Evolutionary conservation across 441 rosid genomes (phyloP).

Genomic region (Eruca vesicaria): DNA sequence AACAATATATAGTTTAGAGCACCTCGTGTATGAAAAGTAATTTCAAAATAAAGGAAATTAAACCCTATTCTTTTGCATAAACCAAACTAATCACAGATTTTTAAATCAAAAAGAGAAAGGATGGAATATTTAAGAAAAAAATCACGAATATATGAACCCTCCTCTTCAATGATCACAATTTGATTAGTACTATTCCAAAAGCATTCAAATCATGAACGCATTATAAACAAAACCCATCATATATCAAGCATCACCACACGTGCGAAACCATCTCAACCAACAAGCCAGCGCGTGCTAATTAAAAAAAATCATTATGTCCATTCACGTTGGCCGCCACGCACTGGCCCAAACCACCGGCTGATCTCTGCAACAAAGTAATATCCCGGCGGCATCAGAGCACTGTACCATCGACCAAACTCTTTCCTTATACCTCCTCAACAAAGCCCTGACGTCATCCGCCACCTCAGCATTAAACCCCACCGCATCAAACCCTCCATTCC

Average conservation of each 20-base stretch:
- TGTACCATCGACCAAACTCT: conserved; percentile 80
- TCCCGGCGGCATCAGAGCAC: conserved; percentile 66
- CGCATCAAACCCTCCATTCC: conserved; percentile 47
- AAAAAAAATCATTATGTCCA: neutral
- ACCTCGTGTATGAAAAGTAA: neutral
- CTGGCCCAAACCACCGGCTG: conserved; percentile 95
- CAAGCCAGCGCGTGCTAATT: conserved; percentile 1
- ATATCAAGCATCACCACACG: conserved; percentile 46
- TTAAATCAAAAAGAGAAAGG: neutral
- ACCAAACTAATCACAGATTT: conserved; percentile 25
- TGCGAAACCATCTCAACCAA: conserved; percentile 37
- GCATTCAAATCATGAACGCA: conserved; percentile 28
- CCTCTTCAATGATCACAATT: conserved; percentile 5
- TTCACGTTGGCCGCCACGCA: conserved; percentile 76
- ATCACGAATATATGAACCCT: neutral
- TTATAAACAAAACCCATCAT: conserved; percentile 1
- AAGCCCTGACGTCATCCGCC: conserved; percentile 80
- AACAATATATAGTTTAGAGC: neutral
- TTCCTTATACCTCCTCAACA: conserved; percentile 85
- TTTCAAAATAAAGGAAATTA: neutral
- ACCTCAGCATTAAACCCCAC: conserved; percentile 74
- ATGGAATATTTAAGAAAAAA: neutral
- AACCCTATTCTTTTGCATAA: neutral
- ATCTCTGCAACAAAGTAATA: conserved; percentile 88
- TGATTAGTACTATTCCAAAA: conserved; percentile 26